Percentiles rank a stretch among this genome's conserved stretches.
Conservation (phyloP, 2,329 filamentous ascomycete species). For the Aspergillus fischeri region DNA sequence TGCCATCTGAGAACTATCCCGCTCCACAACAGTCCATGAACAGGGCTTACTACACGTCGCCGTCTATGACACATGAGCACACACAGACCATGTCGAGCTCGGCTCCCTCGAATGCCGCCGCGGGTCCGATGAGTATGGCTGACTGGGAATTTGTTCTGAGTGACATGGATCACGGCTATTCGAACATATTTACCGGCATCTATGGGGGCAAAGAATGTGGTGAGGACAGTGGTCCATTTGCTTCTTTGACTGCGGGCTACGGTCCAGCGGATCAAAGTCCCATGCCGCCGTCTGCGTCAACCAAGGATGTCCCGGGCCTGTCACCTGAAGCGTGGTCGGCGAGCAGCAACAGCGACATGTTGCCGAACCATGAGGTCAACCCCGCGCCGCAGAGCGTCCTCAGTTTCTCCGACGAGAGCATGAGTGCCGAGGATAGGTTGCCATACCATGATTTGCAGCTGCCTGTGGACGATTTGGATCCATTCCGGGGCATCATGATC, state of each 20-base stretch:
- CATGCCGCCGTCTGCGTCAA: constrained; percentile 14
- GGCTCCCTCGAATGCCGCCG: constrained; percentile 38
- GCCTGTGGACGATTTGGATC: constrained; percentile 28
- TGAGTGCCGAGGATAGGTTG: constrained; percentile 49
- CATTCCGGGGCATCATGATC: constrained; percentile 36
- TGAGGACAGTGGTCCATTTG: constrained; percentile 32
- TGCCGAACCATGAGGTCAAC: constrained; percentile 20
- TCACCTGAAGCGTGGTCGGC: constrained; percentile 38
- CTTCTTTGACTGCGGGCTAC: constrained; percentile 31
- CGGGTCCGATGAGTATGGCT: constrained; percentile 50
- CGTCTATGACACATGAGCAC: constrained; percentile 38
- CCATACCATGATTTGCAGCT: constrained; percentile 20
- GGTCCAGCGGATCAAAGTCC: constrained; percentile 21
- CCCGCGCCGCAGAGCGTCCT: constrained; percentile 50
- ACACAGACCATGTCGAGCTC: constrained; percentile 37
- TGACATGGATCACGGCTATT: constrained; percentile 71
- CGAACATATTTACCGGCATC: constrained; percentile 66
- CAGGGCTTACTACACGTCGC: constrained; percentile 41
- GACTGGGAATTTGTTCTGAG: constrained; percentile 83
- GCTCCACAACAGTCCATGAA: constrained; percentile 12
- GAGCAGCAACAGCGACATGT: constrained; percentile 36
- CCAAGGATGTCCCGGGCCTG: constrained; percentile 32
- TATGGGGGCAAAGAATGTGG: constrained; percentile 42
- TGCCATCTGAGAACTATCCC: constrained; percentile 21
- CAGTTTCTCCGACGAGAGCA: constrained; percentile 58